These are phyloP conservation scores for Ophiostoma ips DNA, from an alignment of 2,329 filamentous ascomycete species.

Conservation along the genomic window DNA sequence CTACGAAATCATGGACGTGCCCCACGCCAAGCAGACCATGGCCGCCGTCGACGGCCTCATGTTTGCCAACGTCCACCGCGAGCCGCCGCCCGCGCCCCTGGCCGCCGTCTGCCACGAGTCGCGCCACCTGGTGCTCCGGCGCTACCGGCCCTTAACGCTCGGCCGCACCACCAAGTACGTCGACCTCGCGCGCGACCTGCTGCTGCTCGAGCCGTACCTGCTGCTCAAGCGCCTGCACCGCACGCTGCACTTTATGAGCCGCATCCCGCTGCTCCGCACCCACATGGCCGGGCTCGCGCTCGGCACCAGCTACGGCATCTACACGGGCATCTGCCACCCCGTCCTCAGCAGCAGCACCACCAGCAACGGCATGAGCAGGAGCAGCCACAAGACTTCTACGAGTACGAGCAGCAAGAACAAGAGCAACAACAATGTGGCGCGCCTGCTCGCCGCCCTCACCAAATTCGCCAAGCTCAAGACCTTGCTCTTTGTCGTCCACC, in stretches of 20 bases:
- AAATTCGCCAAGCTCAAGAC: slow-evolving; percentile 27
- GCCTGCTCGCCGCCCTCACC: slow-evolving; percentile 25
- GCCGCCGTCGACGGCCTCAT: slow-evolving; percentile 28
- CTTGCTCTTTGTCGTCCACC: slow-evolving; percentile 32
- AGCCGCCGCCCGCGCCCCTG: slow-evolving; percentile 30
- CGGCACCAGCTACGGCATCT: slow-evolving; percentile 31
- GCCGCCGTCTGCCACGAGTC: slow-evolving; percentile 31
- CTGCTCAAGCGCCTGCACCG: slow-evolving; percentile 33
- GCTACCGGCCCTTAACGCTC: slow-evolving; percentile 30
- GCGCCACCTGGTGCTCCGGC: slow-evolving; percentile 27
- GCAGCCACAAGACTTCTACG: too few relatives aligned
- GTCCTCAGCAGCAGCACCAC: slow-evolving; percentile 30
- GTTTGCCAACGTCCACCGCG: slow-evolving; percentile 32
- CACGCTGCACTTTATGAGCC: slow-evolving; percentile 31
- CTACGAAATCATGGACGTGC: slow-evolving; percentile 33
- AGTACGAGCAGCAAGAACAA: too few relatives aligned
- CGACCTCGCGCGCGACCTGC: slow-evolving; percentile 30
- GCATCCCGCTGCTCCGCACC: slow-evolving; percentile 30
- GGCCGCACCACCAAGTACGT: slow-evolving; percentile 32
- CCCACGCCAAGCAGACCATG: slow-evolving; percentile 26
- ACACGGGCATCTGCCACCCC: slow-evolving; percentile 31
- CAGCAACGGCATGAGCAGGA: slow-evolving; percentile 29
- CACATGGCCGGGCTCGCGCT: slow-evolving; percentile 28
- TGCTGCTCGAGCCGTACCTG: slow-evolving; percentile 34
- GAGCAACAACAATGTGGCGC: too few relatives aligned